Conservation (phyloP, 2,329 filamentous ascomycete species). For the Cytospora paraplurivora region DNA sequence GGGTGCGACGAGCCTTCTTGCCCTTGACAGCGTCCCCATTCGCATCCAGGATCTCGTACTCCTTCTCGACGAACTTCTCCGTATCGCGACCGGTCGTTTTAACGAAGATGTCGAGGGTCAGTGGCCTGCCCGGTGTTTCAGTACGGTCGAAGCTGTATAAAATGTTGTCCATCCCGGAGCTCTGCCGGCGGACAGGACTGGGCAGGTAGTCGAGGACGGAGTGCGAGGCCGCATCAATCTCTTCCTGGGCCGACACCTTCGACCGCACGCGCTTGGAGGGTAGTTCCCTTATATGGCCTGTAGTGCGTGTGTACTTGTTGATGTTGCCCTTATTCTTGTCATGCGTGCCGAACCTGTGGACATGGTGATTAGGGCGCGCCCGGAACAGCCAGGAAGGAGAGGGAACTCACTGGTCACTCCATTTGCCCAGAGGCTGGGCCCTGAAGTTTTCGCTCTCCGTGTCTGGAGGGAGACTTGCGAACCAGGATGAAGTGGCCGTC, state of each 20-base stretch:
- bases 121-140: constrained; percentile 42
- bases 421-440: constrained; percentile 38
- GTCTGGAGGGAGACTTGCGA: neutral
- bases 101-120: constrained; percentile 45
- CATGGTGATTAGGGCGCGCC: constrained; percentile 19
- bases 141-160: constrained; percentile 49
- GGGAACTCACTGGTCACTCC: constrained; percentile 40
- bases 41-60: constrained; percentile 51
- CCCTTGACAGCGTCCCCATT: constrained; percentile 49
- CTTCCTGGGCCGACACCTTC: constrained; percentile 39
- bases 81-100: constrained; percentile 43
- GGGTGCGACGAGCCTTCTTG: constrained; percentile 45
- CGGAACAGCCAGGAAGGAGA: neutral
- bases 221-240: constrained; percentile 42
- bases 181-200: constrained; percentile 30
- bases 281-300: constrained; percentile 30
- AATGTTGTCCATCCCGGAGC: constrained; percentile 39
- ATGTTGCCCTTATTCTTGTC: constrained; percentile 40
- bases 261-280: constrained; percentile 38
- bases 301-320: constrained; percentile 40
- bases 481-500: constrained; percentile 11
- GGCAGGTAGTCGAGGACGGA: constrained; percentile 41
- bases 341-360: constrained; percentile 24
- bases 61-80: constrained; percentile 49
- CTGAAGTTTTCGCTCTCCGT: constrained; percentile 39